Evolutionary conservation across 768 basidiomycete genomes (phyloP).

Genomic region (Clitopilus hobsonii): DNA sequence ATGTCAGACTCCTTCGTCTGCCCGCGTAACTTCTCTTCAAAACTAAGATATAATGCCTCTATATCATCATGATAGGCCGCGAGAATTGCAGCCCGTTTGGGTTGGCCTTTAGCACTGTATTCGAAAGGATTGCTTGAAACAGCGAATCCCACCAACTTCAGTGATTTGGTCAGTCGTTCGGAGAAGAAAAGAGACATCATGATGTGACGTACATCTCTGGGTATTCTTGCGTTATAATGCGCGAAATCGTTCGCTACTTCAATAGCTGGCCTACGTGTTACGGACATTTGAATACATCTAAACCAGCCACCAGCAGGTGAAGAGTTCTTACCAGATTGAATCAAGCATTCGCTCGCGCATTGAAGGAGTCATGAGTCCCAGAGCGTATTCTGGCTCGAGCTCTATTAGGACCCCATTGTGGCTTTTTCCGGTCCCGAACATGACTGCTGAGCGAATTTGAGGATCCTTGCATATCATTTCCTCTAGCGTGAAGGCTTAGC

Average conservation of each 20-base stretch:
- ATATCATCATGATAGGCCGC: no score
- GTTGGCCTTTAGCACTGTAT: no score
- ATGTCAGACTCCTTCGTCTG: no score
- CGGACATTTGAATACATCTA: neutral
- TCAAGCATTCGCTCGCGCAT: constrained; percentile 16
- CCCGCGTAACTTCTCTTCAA: no score
- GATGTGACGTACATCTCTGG: constrained; percentile 40
- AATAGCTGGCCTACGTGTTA: constrained; percentile 30
- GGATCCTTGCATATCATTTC: constrained; percentile 26
- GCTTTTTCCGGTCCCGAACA: constrained; percentile 32
- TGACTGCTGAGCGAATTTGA: constrained; percentile 21
- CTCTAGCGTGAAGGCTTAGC: constrained; percentile 25
- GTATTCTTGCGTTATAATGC: constrained; percentile 38
- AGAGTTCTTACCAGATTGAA: constrained; percentile 16
- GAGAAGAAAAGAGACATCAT: neutral
- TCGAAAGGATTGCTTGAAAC: no score
- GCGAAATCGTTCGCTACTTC: constrained; percentile 34
- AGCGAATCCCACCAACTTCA: neutral
- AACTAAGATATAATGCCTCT: no score
- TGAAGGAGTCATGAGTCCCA: constrained; percentile 17
- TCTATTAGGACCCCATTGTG: constrained; percentile 33
- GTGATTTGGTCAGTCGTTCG: neutral
- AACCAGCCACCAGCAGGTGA: neutral
- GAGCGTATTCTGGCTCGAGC: constrained; percentile 12
- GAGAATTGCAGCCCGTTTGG: no score